Base-by-base conservation (phyloP, 2,329 filamentous ascomycete genomes). In the Penicillium sp. region DNA sequence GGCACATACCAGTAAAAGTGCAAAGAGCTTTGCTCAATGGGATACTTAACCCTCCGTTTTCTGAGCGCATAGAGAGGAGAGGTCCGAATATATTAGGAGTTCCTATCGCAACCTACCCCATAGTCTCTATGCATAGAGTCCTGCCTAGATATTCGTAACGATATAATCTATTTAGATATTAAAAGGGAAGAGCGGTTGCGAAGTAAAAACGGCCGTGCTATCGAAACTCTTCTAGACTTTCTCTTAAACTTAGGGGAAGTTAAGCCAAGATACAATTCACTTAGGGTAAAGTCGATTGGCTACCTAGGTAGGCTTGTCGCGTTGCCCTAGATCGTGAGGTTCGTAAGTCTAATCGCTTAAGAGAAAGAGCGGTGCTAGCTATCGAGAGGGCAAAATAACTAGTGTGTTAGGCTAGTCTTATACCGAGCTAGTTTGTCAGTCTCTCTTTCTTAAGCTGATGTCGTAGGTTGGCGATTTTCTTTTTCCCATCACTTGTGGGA, bases 241-340 rank as follows among this genome's bases (percentile, higher is more conserved):
- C 53, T 68, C 58, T 35, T 68, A 59, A 16, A 65, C 51, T 22
- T 58, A n/a, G 18, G 66, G 64, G 26, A 68, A 68, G n/a, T 62
- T 53, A 61, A 40, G 38, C 65, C 58, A 69, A 54, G 59, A 61
- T 26, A 63, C 35, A 11, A 69, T 63, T 4, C 39, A 53, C 42
- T 60, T 59, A 39, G 65, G 61, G 22, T 50, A 64, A 29, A 63
- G 50, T 58, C 58, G 42, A 37, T 61, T 61, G 5, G 61, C 60
- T 18, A n/a, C n/a, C n/a, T n/a, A n/a, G n/a, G n/a, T n/a, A 53
- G 66, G 48, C 63, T 48, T 10, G 62, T 68, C 46, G 55, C 53
- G n/a, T 60, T 45, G 13, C 63, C 66, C 53, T 67, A 57, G 11
- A 60, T 69, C 18, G 61, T 68, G 29, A 67, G 53, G 16, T 63